Percentiles rank a stretch among this genome's conserved stretches.
phyloP scores from a whole-genome alignment of 1,139 yeast species.

The Suzukiozyma palmioleophila region DNA sequence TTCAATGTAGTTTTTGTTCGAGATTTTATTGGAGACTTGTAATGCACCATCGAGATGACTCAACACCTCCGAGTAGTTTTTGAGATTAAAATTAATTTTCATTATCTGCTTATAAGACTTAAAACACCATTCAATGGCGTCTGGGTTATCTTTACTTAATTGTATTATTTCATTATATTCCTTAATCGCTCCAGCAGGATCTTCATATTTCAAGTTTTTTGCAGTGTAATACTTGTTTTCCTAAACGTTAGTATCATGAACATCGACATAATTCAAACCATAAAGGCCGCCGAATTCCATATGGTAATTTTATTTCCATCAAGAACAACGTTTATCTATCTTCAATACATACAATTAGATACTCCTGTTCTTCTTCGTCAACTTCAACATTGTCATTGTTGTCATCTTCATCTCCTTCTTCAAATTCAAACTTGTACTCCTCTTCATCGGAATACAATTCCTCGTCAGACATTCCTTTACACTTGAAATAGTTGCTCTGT shows the following conservation, averaged over 20 bases:
- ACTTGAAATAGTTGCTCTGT: too few relatives aligned
- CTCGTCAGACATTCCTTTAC: slow-evolving; percentile 47
- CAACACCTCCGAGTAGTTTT: slow-evolving; percentile 32
- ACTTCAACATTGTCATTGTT: slow-evolving; percentile 18
- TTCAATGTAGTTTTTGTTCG: slow-evolving; percentile 51
- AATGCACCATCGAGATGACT: slow-evolving; percentile 19
- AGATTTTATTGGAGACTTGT: slow-evolving; percentile 19
- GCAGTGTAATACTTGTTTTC: slow-evolving; percentile 61
- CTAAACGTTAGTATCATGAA: slow-evolving; percentile 16
- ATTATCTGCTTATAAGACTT: slow-evolving; percentile 64
- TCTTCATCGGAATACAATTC: slow-evolving; percentile 56
- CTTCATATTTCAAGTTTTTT: slow-evolving; percentile 61
- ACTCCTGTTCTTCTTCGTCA: slow-evolving; percentile 18
- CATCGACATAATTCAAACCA: slow-evolving; percentile 5
- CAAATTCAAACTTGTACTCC: slow-evolving; percentile 65
- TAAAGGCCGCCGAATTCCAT: background rate
- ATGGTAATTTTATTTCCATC: too few relatives aligned
- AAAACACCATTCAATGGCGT: slow-evolving; percentile 43
- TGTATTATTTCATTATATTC: slow-evolving; percentile 35
- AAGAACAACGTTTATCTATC: too few relatives aligned
- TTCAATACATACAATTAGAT: slow-evolving; percentile 63
- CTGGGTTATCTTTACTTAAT: slow-evolving; percentile 12
- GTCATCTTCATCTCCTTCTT: slow-evolving; percentile 49
- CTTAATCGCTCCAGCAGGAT: slow-evolving; percentile 41
- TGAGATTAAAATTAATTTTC: slow-evolving; percentile 44